Conservation (phyloP, 768 basidiomycete genomes). For the Hirschioporus abietinus region DNA sequence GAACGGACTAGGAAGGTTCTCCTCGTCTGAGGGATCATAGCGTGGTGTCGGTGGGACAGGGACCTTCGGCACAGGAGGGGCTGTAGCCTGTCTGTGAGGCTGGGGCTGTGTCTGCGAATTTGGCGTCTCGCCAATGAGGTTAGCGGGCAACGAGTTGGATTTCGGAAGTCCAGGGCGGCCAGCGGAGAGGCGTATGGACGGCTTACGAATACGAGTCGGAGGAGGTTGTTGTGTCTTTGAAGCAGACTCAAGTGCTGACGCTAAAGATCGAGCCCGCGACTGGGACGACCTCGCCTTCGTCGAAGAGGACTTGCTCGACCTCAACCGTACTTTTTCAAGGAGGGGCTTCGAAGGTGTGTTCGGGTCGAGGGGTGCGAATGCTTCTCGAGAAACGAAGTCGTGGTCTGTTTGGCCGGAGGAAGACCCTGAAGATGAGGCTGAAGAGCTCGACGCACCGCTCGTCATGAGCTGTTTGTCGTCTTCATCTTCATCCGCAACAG, state of each 20-base stretch:
- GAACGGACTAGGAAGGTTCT: conserved; percentile 83
- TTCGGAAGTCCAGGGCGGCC: conserved; percentile 30
- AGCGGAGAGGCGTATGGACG: conserved; percentile 45
- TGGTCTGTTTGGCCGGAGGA: background rate
- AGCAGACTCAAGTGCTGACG: background rate
- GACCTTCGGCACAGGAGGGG: conserved; percentile 15
- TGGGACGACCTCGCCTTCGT: background rate
- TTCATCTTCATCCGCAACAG: conserved; percentile 20
- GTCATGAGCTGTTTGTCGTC: background rate
- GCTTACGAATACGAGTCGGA: conserved; percentile 48
- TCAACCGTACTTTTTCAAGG: background rate
- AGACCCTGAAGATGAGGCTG: background rate
- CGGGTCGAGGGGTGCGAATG: background rate
- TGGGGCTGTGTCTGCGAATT: conserved; percentile 31
- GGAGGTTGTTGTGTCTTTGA: conserved; percentile 17
- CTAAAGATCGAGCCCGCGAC: background rate
- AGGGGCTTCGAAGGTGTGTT: background rate
- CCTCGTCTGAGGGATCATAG: conserved; percentile 73
- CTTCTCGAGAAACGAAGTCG: background rate
- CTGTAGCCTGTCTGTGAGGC: conserved; percentile 28
- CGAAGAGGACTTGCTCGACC: background rate
- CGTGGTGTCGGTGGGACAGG: conserved; percentile 22
- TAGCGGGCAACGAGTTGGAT: conserved; percentile 28
- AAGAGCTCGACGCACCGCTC: background rate
- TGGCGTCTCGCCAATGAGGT: conserved; percentile 12